These are phyloP conservation scores for Botryosphaeria dothidea DNA, from an alignment of 2,329 filamentous ascomycete genomes.

Conservation along the genomic window DNA sequence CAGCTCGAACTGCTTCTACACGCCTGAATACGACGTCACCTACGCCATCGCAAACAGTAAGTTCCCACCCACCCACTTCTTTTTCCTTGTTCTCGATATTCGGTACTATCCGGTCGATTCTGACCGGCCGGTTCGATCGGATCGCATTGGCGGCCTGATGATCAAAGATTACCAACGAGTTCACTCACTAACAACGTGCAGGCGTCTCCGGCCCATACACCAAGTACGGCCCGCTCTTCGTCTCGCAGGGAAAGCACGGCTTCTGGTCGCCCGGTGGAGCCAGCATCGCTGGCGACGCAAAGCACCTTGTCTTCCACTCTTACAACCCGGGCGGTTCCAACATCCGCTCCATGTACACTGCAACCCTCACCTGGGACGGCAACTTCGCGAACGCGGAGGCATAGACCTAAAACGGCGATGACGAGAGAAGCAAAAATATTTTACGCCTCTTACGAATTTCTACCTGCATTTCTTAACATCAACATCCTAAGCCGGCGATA, in stretches of 20 bases:
- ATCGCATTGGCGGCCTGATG: background rate
- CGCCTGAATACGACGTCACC: constrained; percentile 57
- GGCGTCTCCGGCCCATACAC: constrained; percentile 17
- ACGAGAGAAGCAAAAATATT: background rate
- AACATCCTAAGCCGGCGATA: background rate
- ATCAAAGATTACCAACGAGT: background rate
- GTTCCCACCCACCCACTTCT: background rate
- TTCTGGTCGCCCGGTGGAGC: constrained; percentile 20
- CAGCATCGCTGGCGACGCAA: constrained; percentile 10
- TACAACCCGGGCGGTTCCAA: constrained; percentile 6
- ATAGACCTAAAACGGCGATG: background rate
- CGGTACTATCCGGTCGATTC: background rate
- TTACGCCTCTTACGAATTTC: constrained; percentile 3
- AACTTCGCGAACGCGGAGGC: constrained; percentile 3
- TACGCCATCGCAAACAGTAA: constrained; percentile 50
- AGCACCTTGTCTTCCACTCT: constrained; percentile 17
- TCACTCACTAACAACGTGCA: background rate
- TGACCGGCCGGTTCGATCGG: background rate
- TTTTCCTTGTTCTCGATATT: background rate
- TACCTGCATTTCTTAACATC: background rate
- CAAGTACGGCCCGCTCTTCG: constrained; percentile 15
- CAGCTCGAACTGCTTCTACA: constrained; percentile 61
- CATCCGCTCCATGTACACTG: constrained; percentile 12
- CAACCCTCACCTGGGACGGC: constrained; percentile 4
- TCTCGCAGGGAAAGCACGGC: constrained; percentile 10